Evolutionary conservation across 2,329 filamentous ascomycete genomes (phyloP), one percentile per base, ranked within the genome.

Genomic region (Fusarium tjaetaba): DNA sequence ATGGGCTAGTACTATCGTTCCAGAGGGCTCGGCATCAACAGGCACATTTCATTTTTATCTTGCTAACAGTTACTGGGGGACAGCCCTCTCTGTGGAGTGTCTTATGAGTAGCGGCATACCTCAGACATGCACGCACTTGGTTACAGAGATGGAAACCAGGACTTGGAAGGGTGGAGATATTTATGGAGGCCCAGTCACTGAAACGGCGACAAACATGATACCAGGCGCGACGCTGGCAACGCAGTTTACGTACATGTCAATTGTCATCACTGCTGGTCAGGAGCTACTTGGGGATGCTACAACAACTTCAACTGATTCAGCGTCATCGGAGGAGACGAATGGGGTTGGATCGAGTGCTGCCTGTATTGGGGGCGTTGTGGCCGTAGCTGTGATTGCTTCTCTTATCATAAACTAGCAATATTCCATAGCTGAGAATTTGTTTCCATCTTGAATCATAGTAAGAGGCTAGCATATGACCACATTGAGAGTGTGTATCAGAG

Each of bases 391-490:
- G 11, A 5, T 66, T 13, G 11, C 26, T 20, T 59, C 32, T 7
- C 30, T 57, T 10, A 8, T 67, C 15, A 10, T 59, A 4, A 38
- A 28, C 7, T 39, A 26, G 1, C n/a, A 2, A 38, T 13, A 7
- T 1, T 0, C 28, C 15, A n/a, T 18, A 0, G 2, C 4, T 10
- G 5, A 32, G 3, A 2, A 13, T 13, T 18, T 6, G 0, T 13
- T 2, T 0, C 1, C 11, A 13, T 5, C 5, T 7, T 18, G 3
- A 2, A 10, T 51, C 4, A 1, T 7, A 20, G 24, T 26, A 0
- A 7, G 3, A n/a, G 46, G 4, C 15, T 32, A 0, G 15, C 4
- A 20, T 18, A 8, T 49, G 9, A 34, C 14, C 20, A 5, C 5
- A 34, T 10, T 24, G 16, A 51, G 16, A 53, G 10, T 7, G 16